Conservation (phyloP, 2,329 filamentous ascomycete species). For the Talaromyces sp. region DNA sequence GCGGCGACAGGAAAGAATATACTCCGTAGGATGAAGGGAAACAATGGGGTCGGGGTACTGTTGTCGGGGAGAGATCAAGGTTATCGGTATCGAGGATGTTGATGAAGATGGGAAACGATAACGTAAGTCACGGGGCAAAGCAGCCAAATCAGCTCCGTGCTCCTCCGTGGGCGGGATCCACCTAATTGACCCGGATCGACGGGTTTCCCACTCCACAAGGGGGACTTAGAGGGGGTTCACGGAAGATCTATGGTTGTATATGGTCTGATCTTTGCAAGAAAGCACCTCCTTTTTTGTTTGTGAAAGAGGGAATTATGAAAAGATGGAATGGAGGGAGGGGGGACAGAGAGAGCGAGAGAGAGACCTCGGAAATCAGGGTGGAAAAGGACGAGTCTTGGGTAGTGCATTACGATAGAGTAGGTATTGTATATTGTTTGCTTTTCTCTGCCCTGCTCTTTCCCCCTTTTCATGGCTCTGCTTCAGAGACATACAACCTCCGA, state of each 20-base stretch:
- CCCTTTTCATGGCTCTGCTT: no score
- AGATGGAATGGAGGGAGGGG: not conserved
- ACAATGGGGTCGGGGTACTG: not conserved
- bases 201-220: not conserved
- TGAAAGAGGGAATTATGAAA: no score
- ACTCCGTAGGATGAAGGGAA: not conserved
- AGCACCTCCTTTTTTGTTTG: no score
- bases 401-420: no score
- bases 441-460: not conserved
- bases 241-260: no score
- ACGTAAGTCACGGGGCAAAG: slow-evolving; percentile 18
- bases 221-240: not conserved
- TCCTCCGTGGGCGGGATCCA: slow-evolving; percentile 9
- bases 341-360: no score
- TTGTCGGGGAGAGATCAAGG: not conserved
- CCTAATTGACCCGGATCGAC: slow-evolving; percentile 5
- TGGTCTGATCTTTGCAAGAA: no score
- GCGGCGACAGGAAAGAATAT: not conserved
- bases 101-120: slow-evolving; percentile 14
- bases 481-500: no score
- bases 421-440: not conserved
- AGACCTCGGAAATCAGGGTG: no score
- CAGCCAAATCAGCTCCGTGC: slow-evolving; percentile 12
- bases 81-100: slow-evolving; percentile 8
- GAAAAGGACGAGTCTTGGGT: no score